Evolutionary conservation across 2,329 filamentous ascomycete species (phyloP), one percentile per base, ranked within the genome.

Genomic region (Exophiala mesophila): DNA sequence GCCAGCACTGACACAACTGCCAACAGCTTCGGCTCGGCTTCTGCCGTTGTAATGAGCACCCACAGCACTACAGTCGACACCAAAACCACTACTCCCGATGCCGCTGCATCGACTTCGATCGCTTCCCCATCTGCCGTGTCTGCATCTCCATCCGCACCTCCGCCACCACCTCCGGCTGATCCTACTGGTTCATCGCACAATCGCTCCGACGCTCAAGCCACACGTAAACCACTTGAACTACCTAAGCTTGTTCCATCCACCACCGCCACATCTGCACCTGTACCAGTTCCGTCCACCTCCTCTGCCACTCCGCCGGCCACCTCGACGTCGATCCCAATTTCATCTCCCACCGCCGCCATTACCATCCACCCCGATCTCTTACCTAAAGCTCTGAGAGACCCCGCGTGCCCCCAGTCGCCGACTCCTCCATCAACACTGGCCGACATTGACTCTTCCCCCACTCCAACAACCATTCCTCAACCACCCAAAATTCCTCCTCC

Each of bases 1-100:
- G 35, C 57, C 47, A 12, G 62, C 54, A n/a, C 61, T 63, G 9
- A 35, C 43, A 6, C 58, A 59, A 49, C 60, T 59, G 17, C 52
- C 57, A 56, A 63, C 7, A 32, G 29, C 29, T 13, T 17, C 16
- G 29, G 6, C 16, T n/a, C 29, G 12, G 10, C 29, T 28, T 8
- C 24, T 28, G 24, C 24, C 24, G n/a, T n/a, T n/a, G n/a, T n/a
- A 28, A n/a, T n/a, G n/a, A 28, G 24, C 24, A 28, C n/a, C 24
- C 8, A 28, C 24, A 28, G n/a, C n/a, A 28, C n/a, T 28, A n/a
- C 24, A 28, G 8, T 28, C 24, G 24, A 28, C 29, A 6, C n/a
- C 29, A 7, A 7, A 12, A 5, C 17, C 29, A 6, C 29, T 16
- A 31, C 17, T 16, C 5, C 61, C 12, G 55, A 58, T 20, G 57